Base-by-base conservation (phyloP, 371 early-diverging fungal species). In the Nosema muscidifuracis region DNA sequence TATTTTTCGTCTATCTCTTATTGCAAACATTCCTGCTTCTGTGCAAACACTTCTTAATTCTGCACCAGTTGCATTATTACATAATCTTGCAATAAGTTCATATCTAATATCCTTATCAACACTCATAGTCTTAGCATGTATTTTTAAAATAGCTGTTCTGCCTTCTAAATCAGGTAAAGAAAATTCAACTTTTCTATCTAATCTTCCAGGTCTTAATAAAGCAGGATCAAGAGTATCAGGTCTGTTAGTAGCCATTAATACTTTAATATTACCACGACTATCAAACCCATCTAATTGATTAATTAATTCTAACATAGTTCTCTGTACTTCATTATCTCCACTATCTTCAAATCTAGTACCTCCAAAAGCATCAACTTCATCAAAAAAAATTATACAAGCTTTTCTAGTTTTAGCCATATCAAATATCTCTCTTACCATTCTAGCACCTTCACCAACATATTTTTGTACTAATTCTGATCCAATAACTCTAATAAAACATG, bases 1-100 rank as follows among this genome's bases (percentile, higher is more conserved):
- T 40, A 88, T 89, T 89, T 97, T 97, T 86, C 97, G 87, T 83
- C 97, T 86, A 65, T 94, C 91, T 42, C 99, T 88, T 74, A 99
- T 97, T 9, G 98, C 98, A 87, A 92, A 96, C 99, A 99, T 99
- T 65, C 98, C 99, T 30, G 99, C 97, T 85, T 99, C 99, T 28
- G 97, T 97, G 85, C 98, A 97, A 56, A 99, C 97, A 85, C 92
- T 91, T 76, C 93, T 86, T 65, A 94, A 81, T 81, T 94, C 95
- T 24, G 95, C 94, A 62, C 93, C 84, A n/a, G 97, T 97, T 71
- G 94, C 90, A 77, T 96, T 96, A 44, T 93, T 92, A 85, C 97
- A 96, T 77, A 95, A 87, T n/a, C 97, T 88, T 16, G 97, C 95
- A 81, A 99, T 92, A 74, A 97, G 86, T 69, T 96, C 96, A 83